Conservation (phyloP, 2,329 filamentous ascomycete genomes). For the Amauroascus verrucosus region DNA sequence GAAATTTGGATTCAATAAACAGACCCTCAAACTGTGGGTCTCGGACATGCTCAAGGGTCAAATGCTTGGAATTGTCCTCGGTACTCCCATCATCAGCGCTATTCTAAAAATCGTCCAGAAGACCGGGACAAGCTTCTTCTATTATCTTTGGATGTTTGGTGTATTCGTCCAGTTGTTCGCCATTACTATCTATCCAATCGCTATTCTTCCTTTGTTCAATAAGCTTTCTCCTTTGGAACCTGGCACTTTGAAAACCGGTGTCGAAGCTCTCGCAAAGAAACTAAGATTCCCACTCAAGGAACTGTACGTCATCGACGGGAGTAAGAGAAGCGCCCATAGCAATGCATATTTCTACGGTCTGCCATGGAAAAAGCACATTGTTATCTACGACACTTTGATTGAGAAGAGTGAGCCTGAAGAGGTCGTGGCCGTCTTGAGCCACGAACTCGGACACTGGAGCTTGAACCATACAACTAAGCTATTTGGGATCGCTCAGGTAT, state of each 20-base stretch:
- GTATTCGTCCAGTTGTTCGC: constrained; percentile 83
- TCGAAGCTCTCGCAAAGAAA: constrained; percentile 71
- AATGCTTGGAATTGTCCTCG: constrained; percentile 65
- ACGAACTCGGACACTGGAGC: constrained; percentile 96
- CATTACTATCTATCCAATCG: constrained; percentile 91
- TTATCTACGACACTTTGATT: constrained; percentile 95
- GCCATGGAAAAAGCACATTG: constrained; percentile 99
- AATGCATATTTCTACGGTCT: constrained; percentile 95
- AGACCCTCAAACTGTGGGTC: constrained; percentile 78
- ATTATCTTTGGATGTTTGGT: constrained; percentile 92
- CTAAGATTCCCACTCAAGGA: constrained; percentile 88
- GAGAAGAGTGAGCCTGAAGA: constrained; percentile 89
- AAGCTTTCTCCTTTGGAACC: constrained; percentile 87
- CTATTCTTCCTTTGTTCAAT: constrained; percentile 93
- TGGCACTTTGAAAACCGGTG: constrained; percentile 74
- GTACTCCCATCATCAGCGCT: constrained; percentile 77
- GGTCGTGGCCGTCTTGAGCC: constrained; percentile 86
- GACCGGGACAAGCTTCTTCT: constrained; percentile 92
- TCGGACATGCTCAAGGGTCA: constrained; percentile 88
- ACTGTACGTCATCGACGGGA: constrained; percentile 88
- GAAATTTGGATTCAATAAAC: constrained; percentile 98
- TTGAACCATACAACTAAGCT: constrained; percentile 88
- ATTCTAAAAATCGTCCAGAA: constrained; percentile 91
- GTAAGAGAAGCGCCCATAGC: constrained; percentile 76
- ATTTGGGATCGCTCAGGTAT: constrained; percentile 73